Evolutionary conservation across 2,329 filamentous ascomycete genomes (phyloP).

Genomic region (Rhinocladiella similis): DNA sequence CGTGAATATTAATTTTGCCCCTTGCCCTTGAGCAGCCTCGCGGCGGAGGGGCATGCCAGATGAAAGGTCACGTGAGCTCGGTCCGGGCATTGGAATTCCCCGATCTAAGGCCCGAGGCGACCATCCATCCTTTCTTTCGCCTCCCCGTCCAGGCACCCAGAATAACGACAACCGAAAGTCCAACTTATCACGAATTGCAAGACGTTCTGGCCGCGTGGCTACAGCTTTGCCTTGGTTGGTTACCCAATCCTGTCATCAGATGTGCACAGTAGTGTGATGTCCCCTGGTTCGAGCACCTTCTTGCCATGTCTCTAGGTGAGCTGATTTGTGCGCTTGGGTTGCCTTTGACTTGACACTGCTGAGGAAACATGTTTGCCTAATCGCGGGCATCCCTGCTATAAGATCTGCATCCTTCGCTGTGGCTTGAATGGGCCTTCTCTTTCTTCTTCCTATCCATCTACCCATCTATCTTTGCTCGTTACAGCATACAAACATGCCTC

Average conservation of each 20-base stretch:
- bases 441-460: constrained; percentile 1
- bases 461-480: neutral
- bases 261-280: constrained; percentile 3
- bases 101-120: neutral
- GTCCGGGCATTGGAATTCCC: neutral
- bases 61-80: neutral
- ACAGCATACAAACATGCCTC: constrained; percentile 47
- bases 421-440: neutral
- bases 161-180: neutral
- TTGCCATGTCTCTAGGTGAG: constrained; percentile 18
- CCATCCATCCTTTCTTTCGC: neutral
- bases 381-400: constrained; percentile 18
- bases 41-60: neutral
- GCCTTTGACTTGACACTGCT: neutral
- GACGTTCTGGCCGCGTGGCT: neutral
- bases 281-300: constrained; percentile 19
- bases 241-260: constrained; percentile 1
- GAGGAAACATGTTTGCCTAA: constrained; percentile 24
- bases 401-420: constrained; percentile 6
- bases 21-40: neutral
- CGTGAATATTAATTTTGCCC: too few relatives aligned
- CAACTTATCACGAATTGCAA: neutral
- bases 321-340: constrained; percentile 13
- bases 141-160: constrained; percentile 1
- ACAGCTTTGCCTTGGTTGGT: neutral